Evolutionary conservation across 805 yeast genomes (phyloP).

Genomic region (Starmerella apis): DNA sequence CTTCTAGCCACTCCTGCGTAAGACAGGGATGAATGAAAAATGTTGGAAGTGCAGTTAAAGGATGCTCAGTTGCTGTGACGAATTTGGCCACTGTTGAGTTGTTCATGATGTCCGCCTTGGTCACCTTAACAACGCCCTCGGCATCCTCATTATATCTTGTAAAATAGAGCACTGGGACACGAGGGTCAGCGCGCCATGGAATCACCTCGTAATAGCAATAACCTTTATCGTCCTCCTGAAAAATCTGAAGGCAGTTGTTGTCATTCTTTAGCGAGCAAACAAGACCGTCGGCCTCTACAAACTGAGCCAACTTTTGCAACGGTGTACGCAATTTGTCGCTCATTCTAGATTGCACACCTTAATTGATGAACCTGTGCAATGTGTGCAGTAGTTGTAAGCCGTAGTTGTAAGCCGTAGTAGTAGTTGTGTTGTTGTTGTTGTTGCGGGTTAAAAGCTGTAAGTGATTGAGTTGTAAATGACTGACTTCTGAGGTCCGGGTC

Average conservation of each 20-base stretch:
- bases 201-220: slow-evolving; percentile 18
- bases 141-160: slow-evolving; percentile 14
- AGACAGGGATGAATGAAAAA: slow-evolving; percentile 38
- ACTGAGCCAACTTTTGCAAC: neutral
- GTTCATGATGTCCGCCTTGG: neutral
- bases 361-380: no score
- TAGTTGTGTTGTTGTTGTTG: no score
- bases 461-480: no score
- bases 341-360: no score
- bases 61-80: slow-evolving; percentile 27
- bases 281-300: neutral
- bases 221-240: slow-evolving; percentile 2
- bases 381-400: no score
- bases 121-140: slow-evolving; percentile 8
- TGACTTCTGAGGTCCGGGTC: no score
- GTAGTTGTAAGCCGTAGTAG: no score
- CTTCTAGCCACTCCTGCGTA: slow-evolving; percentile 29
- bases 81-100: neutral
- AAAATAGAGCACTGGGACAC: slow-evolving; percentile 29
- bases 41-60: slow-evolving; percentile 26
- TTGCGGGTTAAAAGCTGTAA: neutral
- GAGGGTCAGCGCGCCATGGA: slow-evolving; percentile 29
- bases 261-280: neutral
- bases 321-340: no score
- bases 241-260: neutral